Percentiles rank a stretch among this genome's conserved stretches.
Evolutionary conservation across 805 yeast species (phyloP).

Genomic region (Ogataea naganishii): DNA sequence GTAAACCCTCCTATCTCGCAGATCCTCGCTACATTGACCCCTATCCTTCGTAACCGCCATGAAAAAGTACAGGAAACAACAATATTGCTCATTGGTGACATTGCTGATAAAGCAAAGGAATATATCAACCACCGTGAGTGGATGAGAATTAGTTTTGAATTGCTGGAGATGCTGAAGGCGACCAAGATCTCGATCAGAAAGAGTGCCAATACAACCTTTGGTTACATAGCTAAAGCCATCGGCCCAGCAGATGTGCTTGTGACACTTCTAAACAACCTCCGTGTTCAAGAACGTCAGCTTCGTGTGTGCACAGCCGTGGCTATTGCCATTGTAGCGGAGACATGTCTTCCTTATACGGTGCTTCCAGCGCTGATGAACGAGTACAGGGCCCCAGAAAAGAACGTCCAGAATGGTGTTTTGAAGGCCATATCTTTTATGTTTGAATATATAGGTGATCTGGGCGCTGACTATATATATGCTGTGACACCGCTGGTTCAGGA

Average conservation of each 20-base stretch:
- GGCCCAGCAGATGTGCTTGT: constrained; percentile 95
- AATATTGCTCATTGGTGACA: constrained; percentile 68
- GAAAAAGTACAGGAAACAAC: constrained; percentile 85
- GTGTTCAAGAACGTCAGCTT: constrained; percentile 91
- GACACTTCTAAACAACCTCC: constrained; percentile 71
- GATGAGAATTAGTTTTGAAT: constrained; percentile 92
- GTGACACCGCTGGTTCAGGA: constrained; percentile 75
- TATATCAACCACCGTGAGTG: constrained; percentile 87
- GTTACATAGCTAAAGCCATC: constrained; percentile 80
- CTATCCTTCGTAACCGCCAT: constrained; percentile 82
- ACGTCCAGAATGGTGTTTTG: constrained; percentile 91
- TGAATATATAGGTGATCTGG: constrained; percentile 79
- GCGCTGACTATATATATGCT: constrained; percentile 76
- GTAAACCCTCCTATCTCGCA: constrained; percentile 79
- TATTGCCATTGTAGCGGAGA: constrained; percentile 90
- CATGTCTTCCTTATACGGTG: constrained; percentile 88
- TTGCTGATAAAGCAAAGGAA: constrained; percentile 75
- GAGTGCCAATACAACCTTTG: constrained; percentile 87
- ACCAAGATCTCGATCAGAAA: constrained; percentile 67
- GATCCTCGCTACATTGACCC: constrained; percentile 80
- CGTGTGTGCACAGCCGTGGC: constrained; percentile 98
- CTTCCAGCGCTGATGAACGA: constrained; percentile 94
- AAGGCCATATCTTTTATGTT: constrained; percentile 87
- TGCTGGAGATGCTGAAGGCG: constrained; percentile 81
- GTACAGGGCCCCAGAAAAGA: constrained; percentile 82